Conservation (phyloP, 805 yeast genomes). For the Suhomyces vadensis region DNA sequence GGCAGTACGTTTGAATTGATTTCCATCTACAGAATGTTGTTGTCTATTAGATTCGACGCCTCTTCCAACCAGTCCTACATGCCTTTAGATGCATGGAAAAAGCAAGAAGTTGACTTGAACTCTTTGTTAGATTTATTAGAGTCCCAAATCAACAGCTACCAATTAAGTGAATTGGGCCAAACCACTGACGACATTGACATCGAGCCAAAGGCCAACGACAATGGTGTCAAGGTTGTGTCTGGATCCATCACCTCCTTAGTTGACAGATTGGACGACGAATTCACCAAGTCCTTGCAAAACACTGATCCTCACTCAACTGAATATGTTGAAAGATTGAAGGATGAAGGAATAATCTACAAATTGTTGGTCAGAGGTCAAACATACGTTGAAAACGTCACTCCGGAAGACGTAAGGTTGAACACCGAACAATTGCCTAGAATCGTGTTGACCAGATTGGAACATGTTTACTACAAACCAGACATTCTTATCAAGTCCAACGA, state of each 20-base stretch:
- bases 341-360: constrained; percentile 75
- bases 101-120: constrained; percentile 61
- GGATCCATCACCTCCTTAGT: constrained; percentile 87
- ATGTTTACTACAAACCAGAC: constrained; percentile 87
- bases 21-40: constrained; percentile 72
- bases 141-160: constrained; percentile 52
- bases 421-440: constrained; percentile 71
- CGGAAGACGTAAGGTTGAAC: constrained; percentile 38
- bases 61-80: constrained; percentile 65
- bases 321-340: constrained; percentile 85
- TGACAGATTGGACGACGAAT: constrained; percentile 94
- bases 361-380: constrained; percentile 82
- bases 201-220: constrained; percentile 57
- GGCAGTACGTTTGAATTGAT: constrained; percentile 70
- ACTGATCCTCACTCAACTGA: constrained; percentile 96
- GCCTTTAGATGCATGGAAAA: constrained; percentile 81
- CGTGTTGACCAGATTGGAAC: constrained; percentile 82
- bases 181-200: constrained; percentile 70
- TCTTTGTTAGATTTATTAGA: constrained; percentile 70
- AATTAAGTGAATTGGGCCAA: constrained; percentile 73
- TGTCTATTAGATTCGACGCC: constrained; percentile 87
- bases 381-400: constrained; percentile 69
- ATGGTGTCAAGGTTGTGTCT: constrained; percentile 69
- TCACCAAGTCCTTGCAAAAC: constrained; percentile 79
- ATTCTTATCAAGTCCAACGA: constrained; percentile 71